These are phyloP conservation scores for Meyerozyma sp. DNA, from an alignment of 1,139 yeast genomes.

Conservation along the genomic window DNA sequence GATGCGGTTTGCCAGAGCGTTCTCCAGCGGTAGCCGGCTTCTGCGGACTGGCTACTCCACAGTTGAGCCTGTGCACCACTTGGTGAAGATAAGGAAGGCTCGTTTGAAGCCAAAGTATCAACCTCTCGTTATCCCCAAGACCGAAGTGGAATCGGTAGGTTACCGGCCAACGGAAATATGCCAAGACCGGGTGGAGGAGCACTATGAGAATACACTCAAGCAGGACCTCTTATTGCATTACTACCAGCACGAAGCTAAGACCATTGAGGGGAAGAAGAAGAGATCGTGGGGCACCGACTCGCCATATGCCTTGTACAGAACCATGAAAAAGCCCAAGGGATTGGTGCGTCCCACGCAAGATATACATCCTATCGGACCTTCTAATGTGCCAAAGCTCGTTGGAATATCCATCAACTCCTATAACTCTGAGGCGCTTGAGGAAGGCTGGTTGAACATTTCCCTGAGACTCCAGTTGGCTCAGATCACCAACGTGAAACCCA, in stretches of 20 bases:
- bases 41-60: slow-evolving; percentile 70
- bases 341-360: slow-evolving; percentile 67
- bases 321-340: slow-evolving; percentile 60
- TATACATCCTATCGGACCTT: slow-evolving; percentile 56
- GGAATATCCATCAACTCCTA: slow-evolving; percentile 70
- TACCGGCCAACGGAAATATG: slow-evolving; percentile 66
- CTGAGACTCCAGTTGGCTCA: slow-evolving; percentile 84
- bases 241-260: slow-evolving; percentile 59
- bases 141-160: slow-evolving; percentile 72
- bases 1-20: slow-evolving; percentile 33
- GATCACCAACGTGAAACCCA: slow-evolving; percentile 85
- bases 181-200: slow-evolving; percentile 78
- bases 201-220: slow-evolving; percentile 67
- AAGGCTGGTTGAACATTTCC: slow-evolving; percentile 69
- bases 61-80: slow-evolving; percentile 89
- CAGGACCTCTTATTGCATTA: slow-evolving; percentile 75
- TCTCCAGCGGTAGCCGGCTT: slow-evolving; percentile 35
- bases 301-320: slow-evolving; percentile 86
- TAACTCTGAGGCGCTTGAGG: slow-evolving; percentile 68
- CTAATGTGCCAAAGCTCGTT: slow-evolving; percentile 67
- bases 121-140: slow-evolving; percentile 58
- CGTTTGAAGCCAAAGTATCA: slow-evolving; percentile 66
- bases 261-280: slow-evolving; percentile 60
- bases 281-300: slow-evolving; percentile 87
- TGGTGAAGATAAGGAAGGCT: slow-evolving; percentile 67